Evolutionary conservation across 768 basidiomycete genomes (phyloP).

Genomic region (Crucibulum laeve): DNA sequence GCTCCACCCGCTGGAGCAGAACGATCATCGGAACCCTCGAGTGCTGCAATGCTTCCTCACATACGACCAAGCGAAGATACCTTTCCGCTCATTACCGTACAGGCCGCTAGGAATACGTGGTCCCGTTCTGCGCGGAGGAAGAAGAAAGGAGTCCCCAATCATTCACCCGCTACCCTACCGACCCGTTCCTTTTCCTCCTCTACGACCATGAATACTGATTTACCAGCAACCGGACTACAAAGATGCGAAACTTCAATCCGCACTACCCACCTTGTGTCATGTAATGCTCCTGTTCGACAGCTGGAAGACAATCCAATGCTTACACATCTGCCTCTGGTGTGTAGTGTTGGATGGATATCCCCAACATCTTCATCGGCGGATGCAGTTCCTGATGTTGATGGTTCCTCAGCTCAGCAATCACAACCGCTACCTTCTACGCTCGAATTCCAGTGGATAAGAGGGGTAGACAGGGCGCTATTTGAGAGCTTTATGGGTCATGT

Average conservation of each 20-base stretch:
- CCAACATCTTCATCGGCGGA: slow-evolving; percentile 4
- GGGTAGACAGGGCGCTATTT: slow-evolving; percentile 50
- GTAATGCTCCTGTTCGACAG: neutral
- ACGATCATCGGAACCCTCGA: neutral
- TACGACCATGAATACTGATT: slow-evolving; percentile 1
- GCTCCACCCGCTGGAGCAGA: neutral
- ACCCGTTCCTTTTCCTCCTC: neutral
- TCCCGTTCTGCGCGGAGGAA: slow-evolving; percentile 61
- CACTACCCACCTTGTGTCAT: neutral
- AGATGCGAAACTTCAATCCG: neutral
- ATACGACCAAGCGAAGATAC: slow-evolving; percentile 1
- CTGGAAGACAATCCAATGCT: too few relatives aligned
- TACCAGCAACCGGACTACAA: neutral
- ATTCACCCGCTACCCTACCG: neutral
- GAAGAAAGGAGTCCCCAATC: slow-evolving; percentile 8
- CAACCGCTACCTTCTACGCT: slow-evolving; percentile 14
- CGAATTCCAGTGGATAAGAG: slow-evolving; percentile 61
- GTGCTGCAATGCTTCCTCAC: neutral
- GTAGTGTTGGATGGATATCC: slow-evolving; percentile 11
- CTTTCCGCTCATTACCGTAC: slow-evolving; percentile 12
- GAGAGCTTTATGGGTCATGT: slow-evolving; percentile 71
- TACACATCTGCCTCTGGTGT: slow-evolving; percentile 16
- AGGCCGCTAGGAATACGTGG: slow-evolving; percentile 39
- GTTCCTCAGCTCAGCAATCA: neutral
- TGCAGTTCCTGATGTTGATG: neutral